Conservation (phyloP, 768 basidiomycete genomes). For the Dioszegia crocea region DNA sequence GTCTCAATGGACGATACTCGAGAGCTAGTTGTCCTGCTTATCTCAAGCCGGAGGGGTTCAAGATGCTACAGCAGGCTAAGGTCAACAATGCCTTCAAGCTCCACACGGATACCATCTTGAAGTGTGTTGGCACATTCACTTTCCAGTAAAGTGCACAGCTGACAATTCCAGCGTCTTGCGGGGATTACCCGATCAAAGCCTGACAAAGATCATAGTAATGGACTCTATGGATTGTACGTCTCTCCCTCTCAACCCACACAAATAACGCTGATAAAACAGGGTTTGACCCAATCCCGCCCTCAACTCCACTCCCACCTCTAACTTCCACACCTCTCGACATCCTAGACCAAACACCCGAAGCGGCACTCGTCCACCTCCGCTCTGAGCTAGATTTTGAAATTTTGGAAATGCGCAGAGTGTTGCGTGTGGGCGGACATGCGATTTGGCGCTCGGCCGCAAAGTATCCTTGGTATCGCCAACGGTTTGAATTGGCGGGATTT, state of each 20-base stretch:
- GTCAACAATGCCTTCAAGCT: slow-evolving; percentile 59
- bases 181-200: slow-evolving; percentile 54
- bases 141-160: not conserved
- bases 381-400: slow-evolving; percentile 59
- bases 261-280: slow-evolving; percentile 8
- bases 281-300: slow-evolving; percentile 48
- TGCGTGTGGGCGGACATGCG: slow-evolving; percentile 61
- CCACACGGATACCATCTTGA: slow-evolving; percentile 68
- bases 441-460: slow-evolving; percentile 66
- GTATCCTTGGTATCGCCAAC: slow-evolving; percentile 63
- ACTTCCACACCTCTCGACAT: slow-evolving; percentile 51
- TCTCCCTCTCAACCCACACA: not conserved
- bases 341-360: slow-evolving; percentile 53
- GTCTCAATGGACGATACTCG: slow-evolving; percentile 59
- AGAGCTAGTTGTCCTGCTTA: slow-evolving; percentile 60
- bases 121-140: slow-evolving; percentile 51
- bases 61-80: slow-evolving; percentile 54
- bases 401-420: slow-evolving; percentile 57
- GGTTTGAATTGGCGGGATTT: slow-evolving; percentile 60
- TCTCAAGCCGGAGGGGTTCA: slow-evolving; percentile 62
- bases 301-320: slow-evolving; percentile 30
- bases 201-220: slow-evolving; percentile 67
- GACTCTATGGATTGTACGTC: slow-evolving; percentile 57
- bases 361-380: slow-evolving; percentile 45
- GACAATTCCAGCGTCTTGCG: slow-evolving; percentile 51